phyloP scores from a whole-genome alignment of 495 filamentous ascomycete genomes.

The Baudoinia panamericana region DNA sequence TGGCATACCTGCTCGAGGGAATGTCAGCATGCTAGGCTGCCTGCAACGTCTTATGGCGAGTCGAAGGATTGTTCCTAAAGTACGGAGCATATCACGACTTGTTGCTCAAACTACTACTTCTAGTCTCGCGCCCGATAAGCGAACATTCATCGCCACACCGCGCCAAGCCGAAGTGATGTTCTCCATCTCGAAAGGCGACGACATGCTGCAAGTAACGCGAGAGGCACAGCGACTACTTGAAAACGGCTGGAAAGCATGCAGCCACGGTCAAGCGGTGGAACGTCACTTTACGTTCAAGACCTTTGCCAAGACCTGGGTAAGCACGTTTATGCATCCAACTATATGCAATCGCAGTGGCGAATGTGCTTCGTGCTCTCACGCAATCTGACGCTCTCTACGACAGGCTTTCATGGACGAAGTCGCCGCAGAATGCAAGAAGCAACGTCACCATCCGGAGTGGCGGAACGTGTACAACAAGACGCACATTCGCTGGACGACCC shows the following conservation, averaged over 20 bases:
- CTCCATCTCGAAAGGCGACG: slow-evolving; percentile 4
- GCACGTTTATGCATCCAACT: not conserved
- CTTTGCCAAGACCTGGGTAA: slow-evolving; percentile 22
- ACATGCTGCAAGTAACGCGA: not conserved
- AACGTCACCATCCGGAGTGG: slow-evolving; percentile 24
- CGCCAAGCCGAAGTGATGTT: not conserved
- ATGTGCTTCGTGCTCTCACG: too few relatives aligned
- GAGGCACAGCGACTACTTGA: slow-evolving; percentile 3
- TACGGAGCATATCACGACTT: too few relatives aligned
- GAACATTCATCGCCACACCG: too few relatives aligned
- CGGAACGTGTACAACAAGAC: slow-evolving; percentile 22
- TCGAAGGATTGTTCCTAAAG: too few relatives aligned
- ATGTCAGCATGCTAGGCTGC: too few relatives aligned
- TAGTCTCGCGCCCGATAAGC: too few relatives aligned
- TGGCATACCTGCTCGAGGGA: too few relatives aligned
- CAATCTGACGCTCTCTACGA: slow-evolving; percentile 1
- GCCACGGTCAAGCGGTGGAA: slow-evolving; percentile 14
- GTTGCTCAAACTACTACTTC: too few relatives aligned
- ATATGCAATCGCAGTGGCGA: not conserved
- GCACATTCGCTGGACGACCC: slow-evolving; percentile 23
- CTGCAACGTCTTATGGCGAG: too few relatives aligned
- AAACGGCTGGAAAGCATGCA: slow-evolving; percentile 13
- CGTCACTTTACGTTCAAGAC: slow-evolving; percentile 22
- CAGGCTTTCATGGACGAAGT: slow-evolving; percentile 24
- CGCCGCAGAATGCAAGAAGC: slow-evolving; percentile 19